Base-by-base conservation (phyloP, 352 stramenopile genomes). In the Phytophthora pisi region DNA sequence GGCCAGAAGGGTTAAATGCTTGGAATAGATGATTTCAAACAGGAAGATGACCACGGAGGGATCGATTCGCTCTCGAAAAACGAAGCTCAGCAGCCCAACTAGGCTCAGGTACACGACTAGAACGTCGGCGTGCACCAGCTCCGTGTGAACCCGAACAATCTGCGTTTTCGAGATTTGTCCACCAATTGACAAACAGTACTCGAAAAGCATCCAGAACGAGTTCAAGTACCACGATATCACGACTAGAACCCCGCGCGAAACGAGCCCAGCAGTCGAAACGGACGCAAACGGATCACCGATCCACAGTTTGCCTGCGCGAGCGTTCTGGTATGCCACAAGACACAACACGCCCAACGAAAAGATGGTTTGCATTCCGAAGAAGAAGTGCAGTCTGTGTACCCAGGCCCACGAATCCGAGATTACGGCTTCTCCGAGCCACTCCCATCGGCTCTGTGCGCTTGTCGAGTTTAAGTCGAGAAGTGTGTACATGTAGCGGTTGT, bases 241-340 rank as follows among this genome's bases (percentile, higher is more conserved):
- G n/a, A 82, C 58, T 3, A 79, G 1, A 31, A 73, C 18, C 0
- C 71, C 68, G 0, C 68, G 67, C 11, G 57, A n/a, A 2, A 75
- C 51, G 3, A 81, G 51, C 8, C 18, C 77, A 15, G 52, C 57
- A 7, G 40, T 69, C 0, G 71, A 82, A 18, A 81, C 68, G 6
- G 77, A 72, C 10, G 76, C 74, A 47, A 84, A 84, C 2, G 77
- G 71, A 20, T 81, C 77, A 0, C 77, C 74, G 9, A 85, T 57
- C 77, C 77, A 85, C 6, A 82, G 7, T 42, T 82, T 82, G 10
- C 77, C 73, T 1, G 10, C 52, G 0, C 43, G 58, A 16, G 72
- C 2, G 30, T 70, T 82, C 2, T 64, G 74, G 38, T 71, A 77
- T 10, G 55, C 40, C 28, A 82, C 53, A 6, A 82, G 4, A 13